Evolutionary conservation across 768 basidiomycete genomes (phyloP), one percentile per base, ranked within the genome.

Genomic region (Pulveroboletus frians): DNA sequence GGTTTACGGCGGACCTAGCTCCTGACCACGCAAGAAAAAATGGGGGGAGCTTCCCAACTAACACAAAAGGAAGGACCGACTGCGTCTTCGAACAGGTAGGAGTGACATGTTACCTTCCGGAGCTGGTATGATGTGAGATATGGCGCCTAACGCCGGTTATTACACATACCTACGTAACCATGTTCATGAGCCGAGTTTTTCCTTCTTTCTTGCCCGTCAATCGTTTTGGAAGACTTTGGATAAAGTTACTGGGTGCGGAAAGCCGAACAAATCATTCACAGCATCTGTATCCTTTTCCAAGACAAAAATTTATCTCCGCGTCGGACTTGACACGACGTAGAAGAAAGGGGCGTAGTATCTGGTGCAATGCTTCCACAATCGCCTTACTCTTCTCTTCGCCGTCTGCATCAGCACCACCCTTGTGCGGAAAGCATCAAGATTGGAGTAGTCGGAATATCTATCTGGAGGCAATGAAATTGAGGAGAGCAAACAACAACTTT

Each of bases 271-370:
- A 82, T 92, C 93, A 62, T 96, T 97, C 35, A 99, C 95, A 9
- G 95, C 95, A 62, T 98, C 95, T 48, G 98, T 96, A 64, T 97
- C 95, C 71, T 97, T 98, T 71, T 97, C 93, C 49, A 98, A 69
- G 7, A 99, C 87, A 2, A 38, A 98, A 75, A 50, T 82, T 91
- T 73, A 96, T 97, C 75, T 99, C 94, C 0, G 97, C 94, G 63
- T 99, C 95, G 21, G 85, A 76, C 73, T 99, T 99, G 57, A 98
- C 95, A 40, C 94, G 79, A 20, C 95, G 77, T n/a, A 98, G 76
- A 50, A 99, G 75, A 77, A 99, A 98, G 3, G 95, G 95, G 21
- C 94, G 76, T 3, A 98, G 72, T 54, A 98, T 97, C 68, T 95
- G 95, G 71, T 98, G 95, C 38, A 97, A 74, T 20, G 95, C 95